Conservation (phyloP, 2,329 filamentous ascomycete genomes). For the Diaporthe ilicicola region DNA sequence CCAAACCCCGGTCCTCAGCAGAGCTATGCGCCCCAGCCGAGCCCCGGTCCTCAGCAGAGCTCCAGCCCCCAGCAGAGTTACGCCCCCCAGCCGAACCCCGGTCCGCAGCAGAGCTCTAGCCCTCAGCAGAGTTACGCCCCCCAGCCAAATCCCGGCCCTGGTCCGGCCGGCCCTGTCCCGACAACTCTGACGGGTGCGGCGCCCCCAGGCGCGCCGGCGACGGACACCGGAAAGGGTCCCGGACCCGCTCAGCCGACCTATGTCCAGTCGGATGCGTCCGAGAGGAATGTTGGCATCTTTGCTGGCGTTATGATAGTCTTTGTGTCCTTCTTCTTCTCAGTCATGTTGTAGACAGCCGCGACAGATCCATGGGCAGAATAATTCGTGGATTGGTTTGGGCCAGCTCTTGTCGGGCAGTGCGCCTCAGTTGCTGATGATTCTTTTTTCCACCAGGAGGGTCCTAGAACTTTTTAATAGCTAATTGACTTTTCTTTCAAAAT, state of each 20-base stretch:
- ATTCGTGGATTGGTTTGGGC: background rate
- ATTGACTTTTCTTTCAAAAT: too few relatives aligned
- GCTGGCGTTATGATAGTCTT: background rate
- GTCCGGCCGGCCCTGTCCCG: background rate
- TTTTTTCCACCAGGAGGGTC: too few relatives aligned
- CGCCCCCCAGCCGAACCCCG: background rate
- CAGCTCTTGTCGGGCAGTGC: background rate
- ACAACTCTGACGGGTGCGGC: background rate
- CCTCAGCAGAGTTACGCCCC: accelerated
- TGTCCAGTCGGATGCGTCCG: background rate
- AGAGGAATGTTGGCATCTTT: background rate
- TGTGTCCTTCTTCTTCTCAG: constrained; percentile 1
- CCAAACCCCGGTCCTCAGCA: background rate
- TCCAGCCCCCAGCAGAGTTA: background rate
- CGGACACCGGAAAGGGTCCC: background rate
- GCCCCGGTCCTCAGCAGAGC: too few relatives aligned
- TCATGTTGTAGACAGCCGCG: background rate
- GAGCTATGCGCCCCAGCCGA: background rate
- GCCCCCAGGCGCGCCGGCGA: background rate
- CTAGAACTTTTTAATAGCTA: too few relatives aligned
- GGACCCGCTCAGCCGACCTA: background rate
- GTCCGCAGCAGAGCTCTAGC: too few relatives aligned
- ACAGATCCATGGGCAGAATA: too few relatives aligned
- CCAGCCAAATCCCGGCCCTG: background rate
- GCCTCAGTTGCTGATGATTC: too few relatives aligned